phyloP scores from a whole-genome alignment of 768 basidiomycete genomes.

The Mycena pura region DNA sequence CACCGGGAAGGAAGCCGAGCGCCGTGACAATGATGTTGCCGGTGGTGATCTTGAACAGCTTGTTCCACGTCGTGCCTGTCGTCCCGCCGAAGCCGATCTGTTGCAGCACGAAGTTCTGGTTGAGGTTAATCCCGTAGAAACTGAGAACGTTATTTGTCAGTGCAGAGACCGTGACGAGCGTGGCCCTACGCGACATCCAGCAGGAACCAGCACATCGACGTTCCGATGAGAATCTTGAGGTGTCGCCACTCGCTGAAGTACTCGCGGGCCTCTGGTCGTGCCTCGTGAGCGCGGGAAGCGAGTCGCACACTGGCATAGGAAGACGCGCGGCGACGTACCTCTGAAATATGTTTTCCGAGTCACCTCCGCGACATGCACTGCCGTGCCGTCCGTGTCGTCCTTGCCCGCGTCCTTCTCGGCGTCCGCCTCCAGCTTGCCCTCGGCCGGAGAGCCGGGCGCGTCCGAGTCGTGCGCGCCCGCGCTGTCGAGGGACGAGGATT shows the following conservation, averaged over 20 bases:
- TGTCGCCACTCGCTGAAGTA: slow-evolving; percentile 82
- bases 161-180: slow-evolving; percentile 1
- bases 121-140: slow-evolving; percentile 67
- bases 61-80: slow-evolving; percentile 54
- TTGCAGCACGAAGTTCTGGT: slow-evolving; percentile 64
- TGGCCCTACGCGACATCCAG: slow-evolving; percentile 67
- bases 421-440: no score
- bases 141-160: slow-evolving; percentile 35
- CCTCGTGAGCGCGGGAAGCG: neutral
- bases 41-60: slow-evolving; percentile 57
- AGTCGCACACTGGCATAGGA: neutral
- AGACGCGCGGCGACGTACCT: slow-evolving; percentile 38
- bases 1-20: slow-evolving; percentile 78
- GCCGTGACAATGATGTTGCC: slow-evolving; percentile 64
- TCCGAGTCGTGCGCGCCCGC: no score
- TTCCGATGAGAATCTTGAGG: slow-evolving; percentile 70
- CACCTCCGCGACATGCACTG: no score
- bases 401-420: no score
- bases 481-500: no score
- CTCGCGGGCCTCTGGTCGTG: slow-evolving; percentile 60
- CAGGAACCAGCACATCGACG: slow-evolving; percentile 75
- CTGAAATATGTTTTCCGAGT: slow-evolving; percentile 57
- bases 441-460: no score
- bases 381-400: no score
- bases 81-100: slow-evolving; percentile 61